A percentile compares a stretch with the other conserved stretches of the same genome.
phyloP scores from a whole-genome alignment of 106 monocot species.

The Dioscorea zingiberensis region DNA sequence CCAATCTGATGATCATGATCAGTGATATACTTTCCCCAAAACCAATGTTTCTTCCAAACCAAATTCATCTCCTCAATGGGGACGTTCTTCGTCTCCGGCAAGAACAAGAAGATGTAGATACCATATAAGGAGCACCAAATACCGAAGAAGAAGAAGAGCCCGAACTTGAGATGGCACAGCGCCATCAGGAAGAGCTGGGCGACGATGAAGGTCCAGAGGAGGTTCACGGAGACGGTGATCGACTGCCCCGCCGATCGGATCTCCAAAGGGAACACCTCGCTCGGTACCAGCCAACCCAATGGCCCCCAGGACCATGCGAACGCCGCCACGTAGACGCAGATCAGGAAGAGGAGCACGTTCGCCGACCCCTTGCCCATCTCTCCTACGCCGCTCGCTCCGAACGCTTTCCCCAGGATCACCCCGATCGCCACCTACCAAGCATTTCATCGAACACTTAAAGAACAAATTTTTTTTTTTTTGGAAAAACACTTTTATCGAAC shows the following conservation, averaged over 20 bases:
- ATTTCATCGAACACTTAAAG: too few relatives aligned
- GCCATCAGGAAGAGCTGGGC: conserved; percentile 15
- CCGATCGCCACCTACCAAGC: conserved; percentile 11
- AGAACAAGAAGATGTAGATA: conserved; percentile 12
- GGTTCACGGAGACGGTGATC: conserved; percentile 19
- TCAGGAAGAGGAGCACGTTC: conserved; percentile 6
- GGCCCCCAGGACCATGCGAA: conserved; percentile 36
- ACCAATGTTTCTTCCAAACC: conserved; percentile 20
- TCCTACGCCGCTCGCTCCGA: conserved; percentile 8
- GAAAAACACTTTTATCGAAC: too few relatives aligned
- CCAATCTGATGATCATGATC: not conserved
- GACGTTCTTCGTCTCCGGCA: conserved; percentile 28
- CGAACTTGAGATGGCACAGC: conserved; percentile 20
- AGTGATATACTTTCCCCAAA: conserved; percentile 9
- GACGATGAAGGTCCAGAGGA: conserved; percentile 16
- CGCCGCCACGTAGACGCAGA: conserved; percentile 23
- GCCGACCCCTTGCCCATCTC: conserved; percentile 1
- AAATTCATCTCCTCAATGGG: conserved; percentile 25
- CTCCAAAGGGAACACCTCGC: conserved; percentile 42
- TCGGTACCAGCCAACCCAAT: conserved; percentile 19
- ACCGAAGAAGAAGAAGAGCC: conserved; percentile 22
- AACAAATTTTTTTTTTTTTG: too few relatives aligned
- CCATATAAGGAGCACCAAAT: conserved; percentile 7
- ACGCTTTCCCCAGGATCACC: conserved; percentile 5
- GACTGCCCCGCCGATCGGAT: conserved; percentile 23